Evolutionary conservation across 106 monocot species (phyloP), one percentile per base, ranked within the genome.

Genomic region (Vanilla planifolia): DNA sequence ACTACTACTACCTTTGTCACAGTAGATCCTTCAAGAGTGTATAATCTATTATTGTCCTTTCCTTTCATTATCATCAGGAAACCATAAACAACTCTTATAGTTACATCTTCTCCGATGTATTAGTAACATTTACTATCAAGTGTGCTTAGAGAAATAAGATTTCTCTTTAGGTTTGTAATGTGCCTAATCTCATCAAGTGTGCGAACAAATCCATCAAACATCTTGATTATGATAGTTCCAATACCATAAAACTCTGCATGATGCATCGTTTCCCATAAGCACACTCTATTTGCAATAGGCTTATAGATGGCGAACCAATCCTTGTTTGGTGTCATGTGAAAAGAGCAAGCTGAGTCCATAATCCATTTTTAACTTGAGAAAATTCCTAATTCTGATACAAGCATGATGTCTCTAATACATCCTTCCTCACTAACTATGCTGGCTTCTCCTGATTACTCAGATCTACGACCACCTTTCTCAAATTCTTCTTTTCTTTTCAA

Each of bases 151-250:
- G 59, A 65, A 21, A 65, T 65, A 0, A 60, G 26, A 25, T 52
- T 66, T 23, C 42, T 60, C 8, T 48, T 66, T 5, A 66, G 28
- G 21, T 60, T 4, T 16, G 39, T 30, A 4, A 43, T 33, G 26
- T 73, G 17, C 8, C 67, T 66, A 0, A 53, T 21, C 14, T 34
- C 43, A 3, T 9, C 6, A 6, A 73, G 16, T 15, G 7, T 51
- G 25, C 23, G 40, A 2, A 53, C n/a, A 32, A 51, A 10, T 1
- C 40, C 60, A 61, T 67, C 66, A 67, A 19, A 51, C 42, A 61
- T 60, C 20, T 73, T 42, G 3, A 66, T 67, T 41, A n/a, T 5
- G 5, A 67, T 43, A 42, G 15, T 51, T 15, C 61, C 42, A 27
- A 52, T 53, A 5, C 39, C 25, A 35, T 28, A 32, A 15, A 45